Conservation (phyloP, 768 basidiomycete genomes). For the Antrodiella citrinella region DNA sequence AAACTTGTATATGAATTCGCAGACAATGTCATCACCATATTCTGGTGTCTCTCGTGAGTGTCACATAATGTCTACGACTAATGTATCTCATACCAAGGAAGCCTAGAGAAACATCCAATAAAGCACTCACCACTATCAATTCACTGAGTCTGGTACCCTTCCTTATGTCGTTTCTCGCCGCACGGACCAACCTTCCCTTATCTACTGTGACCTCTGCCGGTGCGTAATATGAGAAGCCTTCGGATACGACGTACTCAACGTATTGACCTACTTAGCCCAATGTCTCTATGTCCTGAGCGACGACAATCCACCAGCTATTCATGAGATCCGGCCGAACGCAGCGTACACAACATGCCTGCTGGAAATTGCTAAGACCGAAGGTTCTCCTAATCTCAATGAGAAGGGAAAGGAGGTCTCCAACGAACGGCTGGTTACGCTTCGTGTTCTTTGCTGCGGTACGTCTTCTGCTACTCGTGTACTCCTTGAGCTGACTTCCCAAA, state of each 20-base stretch:
- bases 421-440: conserved; percentile 44
- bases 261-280: conserved; percentile 61
- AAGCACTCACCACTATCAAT: conserved; percentile 83
- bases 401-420: conserved; percentile 37
- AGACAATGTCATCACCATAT: conserved; percentile 84
- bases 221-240: too few relatives aligned
- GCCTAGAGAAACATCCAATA: conserved; percentile 83
- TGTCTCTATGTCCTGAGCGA: conserved; percentile 90
- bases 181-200: conserved; percentile 59
- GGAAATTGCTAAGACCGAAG: conserved; percentile 42
- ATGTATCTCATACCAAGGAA: conserved; percentile 14
- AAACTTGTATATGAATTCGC: conserved; percentile 81
- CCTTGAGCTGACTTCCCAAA: neutral
- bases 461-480: conserved; percentile 5
- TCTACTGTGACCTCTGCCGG: conserved; percentile 76
- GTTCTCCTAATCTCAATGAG: conserved; percentile 23
- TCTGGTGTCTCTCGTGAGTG: conserved; percentile 94
- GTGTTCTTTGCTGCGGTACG: conserved; percentile 65
- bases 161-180: conserved; percentile 81
- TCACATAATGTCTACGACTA: too few relatives aligned
- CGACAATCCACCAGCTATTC: conserved; percentile 72
- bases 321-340: conserved; percentile 54
- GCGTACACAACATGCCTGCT: conserved; percentile 59
- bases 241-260: too few relatives aligned
- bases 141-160: conserved; percentile 72